Base-by-base conservation (phyloP, 2,329 filamentous ascomycete genomes). In the Moelleriella libera region DNA sequence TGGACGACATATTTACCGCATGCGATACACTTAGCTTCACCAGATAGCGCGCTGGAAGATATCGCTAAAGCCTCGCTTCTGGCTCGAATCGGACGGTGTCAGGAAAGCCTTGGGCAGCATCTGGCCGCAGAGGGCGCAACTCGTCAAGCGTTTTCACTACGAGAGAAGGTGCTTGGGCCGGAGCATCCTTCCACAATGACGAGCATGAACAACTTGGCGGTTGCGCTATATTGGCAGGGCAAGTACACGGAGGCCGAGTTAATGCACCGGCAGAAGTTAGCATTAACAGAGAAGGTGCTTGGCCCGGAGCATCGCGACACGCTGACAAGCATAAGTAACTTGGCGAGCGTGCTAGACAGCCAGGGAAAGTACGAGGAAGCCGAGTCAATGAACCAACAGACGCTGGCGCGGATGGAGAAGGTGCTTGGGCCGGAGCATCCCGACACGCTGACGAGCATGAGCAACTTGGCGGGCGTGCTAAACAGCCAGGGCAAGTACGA, bases 191-290 rank as follows among this genome's bases (percentile, higher is more conserved):
- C 11, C 32, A 37, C 32, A 37, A 6, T 44, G 29, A 11, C 0
- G 3, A 30, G 21, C 32, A 49, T 49, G 30, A 43, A 41, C 34
- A 44, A 40, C 12, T 41, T 49, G 2, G 44, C 30, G n/a, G 5
- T 12, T 2, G 14, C 31, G 30, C 47, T 48, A 32, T 5, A 30
- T 14, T 4, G 5, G 11, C 30, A 11, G 40, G 49, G 49, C 5
- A 50, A 46, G 29, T 37, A 46, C 28, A 9, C 40, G 4, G 32
- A 51, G 30, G 44, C 46, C 14, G 48, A 51, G 30, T 6, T 1
- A 2, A 30, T 48, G 2, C n/a, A 43, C 12, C 30, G 30, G 12
- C 12, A 43, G 30, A 21, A 6, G 30, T 34, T 51, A 2, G 34
- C 46, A 7, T 11, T 45, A 11, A 8, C 5, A 5, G 9, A 31